phyloP scores from a whole-genome alignment of 176 grass and related monocot species.

The Typha latifolia region DNA sequence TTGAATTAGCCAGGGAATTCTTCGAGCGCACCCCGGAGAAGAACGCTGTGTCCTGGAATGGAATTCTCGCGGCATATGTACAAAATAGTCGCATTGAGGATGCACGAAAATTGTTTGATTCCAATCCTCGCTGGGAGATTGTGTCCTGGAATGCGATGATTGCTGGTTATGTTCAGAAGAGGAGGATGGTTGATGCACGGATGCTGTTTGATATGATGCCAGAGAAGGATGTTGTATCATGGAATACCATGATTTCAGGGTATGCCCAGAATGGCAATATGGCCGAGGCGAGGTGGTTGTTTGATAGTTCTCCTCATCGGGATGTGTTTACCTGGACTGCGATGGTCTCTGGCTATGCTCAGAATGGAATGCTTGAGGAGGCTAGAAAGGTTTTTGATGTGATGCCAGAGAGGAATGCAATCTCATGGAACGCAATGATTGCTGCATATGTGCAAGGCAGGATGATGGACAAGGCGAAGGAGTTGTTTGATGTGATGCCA shows the following conservation, averaged over 20 bases:
- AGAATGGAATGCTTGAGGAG: slow-evolving; percentile 76
- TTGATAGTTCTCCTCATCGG: slow-evolving; percentile 47
- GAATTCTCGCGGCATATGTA: slow-evolving; percentile 67
- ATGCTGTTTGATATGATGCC: slow-evolving; percentile 70
- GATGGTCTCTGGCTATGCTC: slow-evolving; percentile 71
- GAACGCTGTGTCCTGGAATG: slow-evolving; percentile 80
- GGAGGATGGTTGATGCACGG: slow-evolving; percentile 36
- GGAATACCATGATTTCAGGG: slow-evolving; percentile 75
- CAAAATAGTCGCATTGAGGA: slow-evolving; percentile 49
- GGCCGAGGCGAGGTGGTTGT: slow-evolving; percentile 45
- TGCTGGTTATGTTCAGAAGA: slow-evolving; percentile 48
- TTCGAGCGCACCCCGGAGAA: slow-evolving; percentile 61
- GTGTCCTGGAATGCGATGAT: slow-evolving; percentile 94
- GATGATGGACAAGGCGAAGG: slow-evolving; percentile 62
- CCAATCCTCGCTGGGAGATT: slow-evolving; percentile 58
- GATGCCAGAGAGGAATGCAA: slow-evolving; percentile 74
- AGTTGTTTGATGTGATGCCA: slow-evolving; percentile 60
- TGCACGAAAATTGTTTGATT: slow-evolving; percentile 55
- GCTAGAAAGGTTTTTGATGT: slow-evolving; percentile 59
- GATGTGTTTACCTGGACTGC: slow-evolving; percentile 95
- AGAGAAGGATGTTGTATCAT: slow-evolving; percentile 55
- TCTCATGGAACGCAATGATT: slow-evolving; percentile 87
- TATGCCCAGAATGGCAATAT: slow-evolving; percentile 62
- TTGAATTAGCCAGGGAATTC: slow-evolving; percentile 49
- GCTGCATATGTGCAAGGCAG: slow-evolving; percentile 58